Conservation (phyloP, 2,329 filamentous ascomycete species). For the Pestalotiopsis sp. region DNA sequence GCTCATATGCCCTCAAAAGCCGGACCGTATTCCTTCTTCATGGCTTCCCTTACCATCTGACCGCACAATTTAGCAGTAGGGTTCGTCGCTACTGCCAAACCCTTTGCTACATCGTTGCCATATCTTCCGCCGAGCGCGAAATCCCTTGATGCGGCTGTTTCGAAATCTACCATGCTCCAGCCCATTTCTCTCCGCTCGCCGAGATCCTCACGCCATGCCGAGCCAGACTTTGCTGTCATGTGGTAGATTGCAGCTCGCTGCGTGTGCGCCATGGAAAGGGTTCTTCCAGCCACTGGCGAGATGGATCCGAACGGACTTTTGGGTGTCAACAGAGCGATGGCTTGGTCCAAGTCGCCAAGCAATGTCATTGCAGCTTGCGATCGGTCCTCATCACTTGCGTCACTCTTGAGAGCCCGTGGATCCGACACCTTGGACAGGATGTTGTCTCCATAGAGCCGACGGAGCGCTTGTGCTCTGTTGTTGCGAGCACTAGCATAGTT, state of each 20-base stretch:
- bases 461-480: conserved; percentile 71
- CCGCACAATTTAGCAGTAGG: conserved; percentile 72
- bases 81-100: conserved; percentile 66
- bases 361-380: conserved; percentile 40
- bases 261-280: conserved; percentile 71
- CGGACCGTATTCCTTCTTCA: conserved; percentile 69
- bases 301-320: conserved; percentile 51
- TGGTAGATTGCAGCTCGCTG: conserved; percentile 70
- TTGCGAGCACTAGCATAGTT: conserved; percentile 74
- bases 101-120: conserved; percentile 67
- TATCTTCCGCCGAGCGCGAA: conserved; percentile 67
- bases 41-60: conserved; percentile 69
- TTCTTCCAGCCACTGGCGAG: conserved; percentile 66
- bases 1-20: conserved; percentile 41
- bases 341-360: conserved; percentile 57
- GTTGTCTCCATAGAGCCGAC: conserved; percentile 64
- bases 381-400: conserved; percentile 40
- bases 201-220: conserved; percentile 41
- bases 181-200: conserved; percentile 44
- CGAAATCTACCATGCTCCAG: conserved; percentile 60
- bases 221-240: conserved; percentile 54
- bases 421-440: conserved; percentile 49
- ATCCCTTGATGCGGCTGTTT: conserved; percentile 64
- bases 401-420: conserved; percentile 43
- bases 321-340: conserved; percentile 63